Conservation (phyloP, 2,329 filamentous ascomycete genomes). For the Aspergillus brasiliensis region DNA sequence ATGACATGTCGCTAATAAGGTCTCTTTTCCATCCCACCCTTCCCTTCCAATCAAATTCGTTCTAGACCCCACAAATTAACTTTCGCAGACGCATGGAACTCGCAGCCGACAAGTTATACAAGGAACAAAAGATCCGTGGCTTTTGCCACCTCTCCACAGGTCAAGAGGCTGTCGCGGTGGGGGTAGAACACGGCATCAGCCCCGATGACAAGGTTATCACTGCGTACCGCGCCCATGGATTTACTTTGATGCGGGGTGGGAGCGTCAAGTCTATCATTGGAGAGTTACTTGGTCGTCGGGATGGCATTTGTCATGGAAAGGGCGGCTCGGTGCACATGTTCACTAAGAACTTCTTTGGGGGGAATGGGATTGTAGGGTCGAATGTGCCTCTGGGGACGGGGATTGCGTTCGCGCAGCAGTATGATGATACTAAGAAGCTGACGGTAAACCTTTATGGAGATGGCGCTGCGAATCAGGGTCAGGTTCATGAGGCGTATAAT, state of each 20-base stretch:
- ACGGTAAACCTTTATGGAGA: constrained; percentile 90
- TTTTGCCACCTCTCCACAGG: constrained; percentile 98
- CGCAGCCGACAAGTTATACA: constrained; percentile 94
- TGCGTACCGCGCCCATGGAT: constrained; percentile 96
- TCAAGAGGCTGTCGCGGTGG: constrained; percentile 92
- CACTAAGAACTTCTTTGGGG: constrained; percentile 90
- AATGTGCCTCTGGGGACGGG: constrained; percentile 95
- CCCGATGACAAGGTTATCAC: constrained; percentile 92
- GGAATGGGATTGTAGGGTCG: constrained; percentile 96
- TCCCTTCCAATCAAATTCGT: not conserved
- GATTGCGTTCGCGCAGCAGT: constrained; percentile 93
- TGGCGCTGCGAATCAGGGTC: constrained; percentile 94
- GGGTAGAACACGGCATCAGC: constrained; percentile 90
- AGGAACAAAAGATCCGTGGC: constrained; percentile 98
- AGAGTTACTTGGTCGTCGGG: constrained; percentile 86
- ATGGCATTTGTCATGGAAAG: constrained; percentile 95
- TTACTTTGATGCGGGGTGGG: constrained; percentile 90
- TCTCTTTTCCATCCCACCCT: constrained; percentile 37
- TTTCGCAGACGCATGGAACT: constrained; percentile 87
- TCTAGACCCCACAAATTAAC: not conserved
- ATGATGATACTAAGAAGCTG: constrained; percentile 77
- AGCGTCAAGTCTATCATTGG: constrained; percentile 87
- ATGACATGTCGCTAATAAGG: constrained; percentile 90
- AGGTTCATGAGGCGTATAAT: constrained; percentile 99
- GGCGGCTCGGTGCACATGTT: constrained; percentile 99